Conservation (phyloP, 108 stramenopile species). For the Fragilariopsis cylindrus region DNA sequence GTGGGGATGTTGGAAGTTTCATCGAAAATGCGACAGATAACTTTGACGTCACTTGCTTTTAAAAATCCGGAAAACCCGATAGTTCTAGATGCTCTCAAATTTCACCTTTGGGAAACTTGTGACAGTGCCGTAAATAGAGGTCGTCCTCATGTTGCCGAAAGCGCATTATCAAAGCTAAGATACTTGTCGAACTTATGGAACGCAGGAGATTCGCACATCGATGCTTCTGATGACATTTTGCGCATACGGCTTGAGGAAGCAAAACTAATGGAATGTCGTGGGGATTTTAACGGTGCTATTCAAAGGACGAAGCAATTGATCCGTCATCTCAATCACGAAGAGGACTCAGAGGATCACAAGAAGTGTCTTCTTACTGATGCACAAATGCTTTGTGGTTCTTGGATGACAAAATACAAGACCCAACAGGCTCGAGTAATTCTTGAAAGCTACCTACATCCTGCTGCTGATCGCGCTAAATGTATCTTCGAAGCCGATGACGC, state of each 20-base stretch:
- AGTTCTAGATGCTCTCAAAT: conserved; percentile 27
- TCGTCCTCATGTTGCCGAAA: conserved; percentile 42
- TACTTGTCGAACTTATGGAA: not conserved
- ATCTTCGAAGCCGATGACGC: conserved; percentile 28
- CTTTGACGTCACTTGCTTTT: not conserved
- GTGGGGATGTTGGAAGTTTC: conserved; percentile 3
- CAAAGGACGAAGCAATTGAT: conserved; percentile 55
- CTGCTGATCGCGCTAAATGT: conserved; percentile 40
- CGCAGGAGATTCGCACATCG: not conserved
- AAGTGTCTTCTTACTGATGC: conserved; percentile 41
- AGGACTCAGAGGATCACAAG: not conserved
- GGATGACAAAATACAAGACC: conserved; percentile 77
- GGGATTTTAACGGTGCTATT: conserved; percentile 61
- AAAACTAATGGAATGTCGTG: conserved; percentile 51
- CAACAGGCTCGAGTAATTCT: conserved; percentile 62
- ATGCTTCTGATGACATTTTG: conserved; percentile 29
- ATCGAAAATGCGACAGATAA: conserved; percentile 6
- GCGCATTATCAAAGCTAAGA: conserved; percentile 20
- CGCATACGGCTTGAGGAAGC: conserved; percentile 74
- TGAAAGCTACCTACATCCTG: conserved; percentile 63
- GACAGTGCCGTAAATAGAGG: conserved; percentile 42
- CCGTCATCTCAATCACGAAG: conserved; percentile 40
- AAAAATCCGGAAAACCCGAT: not conserved
- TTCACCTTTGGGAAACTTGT: conserved; percentile 49
- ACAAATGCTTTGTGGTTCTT: conserved; percentile 57